Base-by-base conservation (phyloP, 768 basidiomycete genomes). In the Solioccasus polychromus region DNA sequence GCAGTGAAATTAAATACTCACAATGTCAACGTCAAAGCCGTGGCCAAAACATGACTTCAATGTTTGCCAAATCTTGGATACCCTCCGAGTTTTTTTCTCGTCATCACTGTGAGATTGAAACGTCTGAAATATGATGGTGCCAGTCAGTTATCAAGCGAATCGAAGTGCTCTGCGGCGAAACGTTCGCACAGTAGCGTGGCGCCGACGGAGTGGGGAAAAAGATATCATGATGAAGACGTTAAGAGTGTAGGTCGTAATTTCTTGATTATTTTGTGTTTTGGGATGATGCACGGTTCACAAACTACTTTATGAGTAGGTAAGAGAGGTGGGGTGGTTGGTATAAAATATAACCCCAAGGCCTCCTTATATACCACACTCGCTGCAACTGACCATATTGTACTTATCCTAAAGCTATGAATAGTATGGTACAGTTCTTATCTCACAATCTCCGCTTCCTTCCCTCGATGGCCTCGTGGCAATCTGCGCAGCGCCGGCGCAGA, bases 41-140 rank as follows among this genome's bases (percentile, higher is more conserved):
- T 53, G 42, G 8, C 55, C 50, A 31, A 58, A 51, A 39, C 59
- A 63, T 31, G 59, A 54, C 44, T 52, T 63, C 31, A 63, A 35
- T 3, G 37, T 41, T 39, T 39, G 37, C 20, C 40, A 44, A 10
- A 50, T 40, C 48, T 25, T 50, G 10, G 38, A 45, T 14, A 44
- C 10, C 12, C 23, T 40, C 14, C 29, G 50, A 23, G 48, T 38
- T 9, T 50, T 52, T 37, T 55, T 39, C 32, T 50, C 44, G 15
- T 44, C 35, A n/a, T 48, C 17, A 18, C 39, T 24, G 29, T 25
- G 25, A 17, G 40, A 29, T 30, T 47, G 32, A 23, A 35, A 39
- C 14, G 20, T 22, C 55, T 63, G 37, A 23, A 22, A 15, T 25
- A n/a, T n/a, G n/a, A n/a, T n/a, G n/a, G 29, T 24, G 17, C 17